Conservation (phyloP, 1,139 yeast genomes). For the Meyerozyma sp. region DNA sequence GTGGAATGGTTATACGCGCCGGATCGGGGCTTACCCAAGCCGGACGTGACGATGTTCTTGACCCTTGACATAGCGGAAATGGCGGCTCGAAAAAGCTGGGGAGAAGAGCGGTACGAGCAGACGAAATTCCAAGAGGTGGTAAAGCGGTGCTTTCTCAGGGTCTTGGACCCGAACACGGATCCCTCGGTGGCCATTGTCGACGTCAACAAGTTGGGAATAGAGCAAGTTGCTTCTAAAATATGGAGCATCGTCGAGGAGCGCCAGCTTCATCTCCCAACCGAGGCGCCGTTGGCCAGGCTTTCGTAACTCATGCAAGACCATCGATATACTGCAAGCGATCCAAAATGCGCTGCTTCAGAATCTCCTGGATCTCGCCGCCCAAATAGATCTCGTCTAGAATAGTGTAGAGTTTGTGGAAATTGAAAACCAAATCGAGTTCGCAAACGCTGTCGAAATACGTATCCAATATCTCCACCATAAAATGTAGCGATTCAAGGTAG, state of each 20-base stretch:
- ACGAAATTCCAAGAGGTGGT: slow-evolving; percentile 69
- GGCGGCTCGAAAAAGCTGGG: slow-evolving; percentile 69
- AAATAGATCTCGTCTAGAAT: slow-evolving; percentile 71
- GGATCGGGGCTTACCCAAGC: slow-evolving; percentile 80
- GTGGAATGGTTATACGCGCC: slow-evolving; percentile 75
- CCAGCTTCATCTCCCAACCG: not conserved
- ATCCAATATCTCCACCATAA: slow-evolving; percentile 86
- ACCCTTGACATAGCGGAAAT: slow-evolving; percentile 52
- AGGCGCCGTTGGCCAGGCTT: not conserved
- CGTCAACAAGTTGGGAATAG: slow-evolving; percentile 58
- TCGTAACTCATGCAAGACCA: slow-evolving; percentile 25
- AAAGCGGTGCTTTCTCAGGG: slow-evolving; percentile 47
- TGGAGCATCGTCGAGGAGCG: not conserved
- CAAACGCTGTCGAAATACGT: slow-evolving; percentile 86
- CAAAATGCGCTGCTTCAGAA: slow-evolving; percentile 54
- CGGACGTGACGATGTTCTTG: slow-evolving; percentile 78
- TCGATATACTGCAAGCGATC: slow-evolving; percentile 49
- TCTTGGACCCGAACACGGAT: slow-evolving; percentile 33
- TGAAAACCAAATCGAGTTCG: slow-evolving; percentile 84
- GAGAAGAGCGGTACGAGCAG: slow-evolving; percentile 86
- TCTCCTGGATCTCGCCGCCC: slow-evolving; percentile 77
- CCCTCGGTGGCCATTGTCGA: slow-evolving; percentile 40
- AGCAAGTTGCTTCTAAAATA: slow-evolving; percentile 35
- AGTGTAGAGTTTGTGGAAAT: slow-evolving; percentile 66
- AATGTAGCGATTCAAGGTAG: slow-evolving; percentile 78